Evolutionary conservation across 768 basidiomycete species (phyloP), one percentile per base, ranked within the genome.

Genomic region (Tulasnella sp.): DNA sequence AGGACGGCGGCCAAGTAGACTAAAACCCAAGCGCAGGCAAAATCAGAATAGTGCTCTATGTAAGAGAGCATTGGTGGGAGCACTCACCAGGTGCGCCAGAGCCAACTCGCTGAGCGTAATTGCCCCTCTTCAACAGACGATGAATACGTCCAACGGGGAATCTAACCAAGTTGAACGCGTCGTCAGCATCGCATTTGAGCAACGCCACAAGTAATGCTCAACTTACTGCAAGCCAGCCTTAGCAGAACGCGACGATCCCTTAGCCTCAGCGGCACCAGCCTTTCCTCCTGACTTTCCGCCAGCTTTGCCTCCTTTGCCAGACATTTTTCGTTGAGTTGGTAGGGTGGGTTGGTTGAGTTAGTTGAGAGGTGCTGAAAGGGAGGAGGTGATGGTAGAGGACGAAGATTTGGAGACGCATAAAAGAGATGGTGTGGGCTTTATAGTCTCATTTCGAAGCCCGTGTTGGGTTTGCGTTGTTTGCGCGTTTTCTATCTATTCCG

Each of bases 91-190:
- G 88, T 64, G 90, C 87, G 75, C 89, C 88, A 58, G 88, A 86
- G 73, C 90, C 89, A 63, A 92, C 83, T 71, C 90, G 86, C 66
- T 87, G 84, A 51, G 86, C 85, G 64, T 89, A 91, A 77, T 91
- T 90, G 56, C 88, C 88, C 72, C 80, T 81, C 78, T 89, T 89
- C 72, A 91, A 72, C 44, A 89, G 81, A 80, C 87, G 83, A 75
- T 88, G 89, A 63, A 91, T 82, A 85, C 89, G 89, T 78, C 89
- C 89, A 66, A 92, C 88, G 56, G 89, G 89, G 77, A 92, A 88
- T 70, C 86, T 83, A 59, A 86, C 26, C 48, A 47, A 42, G 29
- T 44, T 41, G 19, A 1, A n/a, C 17, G 5, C 19, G 5, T 15
- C 4, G 23, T n/a, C 27, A 13, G 21, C 24, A 19, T 32, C 26